phyloP scores from a whole-genome alignment of 306 rosid species.

The Amphicarpaea edgeworthii region DNA sequence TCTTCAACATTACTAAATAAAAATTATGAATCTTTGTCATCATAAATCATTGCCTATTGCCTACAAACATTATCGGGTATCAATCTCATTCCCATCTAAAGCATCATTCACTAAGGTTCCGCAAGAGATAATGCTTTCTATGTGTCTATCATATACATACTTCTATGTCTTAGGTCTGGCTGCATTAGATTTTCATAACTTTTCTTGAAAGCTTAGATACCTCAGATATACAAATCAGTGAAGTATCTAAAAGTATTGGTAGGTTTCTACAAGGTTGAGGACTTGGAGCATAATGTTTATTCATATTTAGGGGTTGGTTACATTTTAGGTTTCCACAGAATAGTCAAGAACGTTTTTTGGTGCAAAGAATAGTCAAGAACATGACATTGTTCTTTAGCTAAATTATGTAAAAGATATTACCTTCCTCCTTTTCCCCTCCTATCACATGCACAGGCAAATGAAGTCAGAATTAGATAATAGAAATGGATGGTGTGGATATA shows the following conservation, averaged over 20 bases:
- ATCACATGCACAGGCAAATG: constrained; percentile 17
- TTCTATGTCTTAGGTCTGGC: neutral
- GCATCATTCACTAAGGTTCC: neutral
- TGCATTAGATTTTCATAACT: neutral
- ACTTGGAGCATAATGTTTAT: constrained; percentile 30
- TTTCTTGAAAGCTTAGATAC: neutral
- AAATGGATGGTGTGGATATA: constrained; percentile 3
- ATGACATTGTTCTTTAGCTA: constrained; percentile 22
- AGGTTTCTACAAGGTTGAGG: constrained; percentile 25
- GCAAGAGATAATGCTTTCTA: neutral
- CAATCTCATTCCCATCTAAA: neutral
- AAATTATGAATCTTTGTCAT: neutral
- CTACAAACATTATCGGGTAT: neutral
- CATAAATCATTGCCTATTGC: neutral
- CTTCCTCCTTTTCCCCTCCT: neutral
- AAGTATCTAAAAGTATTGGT: neutral
- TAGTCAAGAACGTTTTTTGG: constrained; percentile 12
- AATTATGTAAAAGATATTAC: constrained; percentile 25
- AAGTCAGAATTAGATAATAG: neutral
- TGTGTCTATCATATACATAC: neutral
- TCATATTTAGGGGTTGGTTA: constrained; percentile 28
- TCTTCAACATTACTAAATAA: neutral
- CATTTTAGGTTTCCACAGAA: constrained; percentile 35
- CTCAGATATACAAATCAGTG: neutral
- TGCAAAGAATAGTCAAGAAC: constrained; percentile 9